A percentile compares a stretch with the other conserved stretches of the same genome.
These are phyloP conservation scores for Aspergillus chevalieri DNA, from an alignment of 2,329 filamentous ascomycete genomes.

Conservation along the genomic window DNA sequence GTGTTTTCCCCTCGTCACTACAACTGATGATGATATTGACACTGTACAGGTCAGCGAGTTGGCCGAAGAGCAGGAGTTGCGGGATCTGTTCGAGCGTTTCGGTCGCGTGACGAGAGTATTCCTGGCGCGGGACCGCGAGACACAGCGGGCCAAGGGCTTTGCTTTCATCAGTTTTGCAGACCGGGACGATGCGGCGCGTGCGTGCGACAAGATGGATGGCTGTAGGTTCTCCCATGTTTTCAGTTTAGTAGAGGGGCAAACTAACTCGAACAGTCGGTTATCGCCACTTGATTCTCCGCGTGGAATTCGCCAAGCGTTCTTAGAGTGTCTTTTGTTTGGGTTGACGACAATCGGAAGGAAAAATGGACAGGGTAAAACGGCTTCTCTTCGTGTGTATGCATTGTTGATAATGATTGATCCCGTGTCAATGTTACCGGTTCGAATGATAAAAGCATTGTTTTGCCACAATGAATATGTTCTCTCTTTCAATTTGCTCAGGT, in stretches of 20 bases:
- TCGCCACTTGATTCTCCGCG: constrained; percentile 47
- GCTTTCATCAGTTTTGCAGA: constrained; percentile 98
- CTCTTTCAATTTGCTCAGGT: too few relatives aligned
- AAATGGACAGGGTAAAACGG: not conserved
- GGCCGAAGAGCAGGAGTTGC: constrained; percentile 90
- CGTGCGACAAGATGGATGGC: constrained; percentile 96
- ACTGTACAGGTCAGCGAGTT: constrained; percentile 75
- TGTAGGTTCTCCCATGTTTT: constrained; percentile 50
- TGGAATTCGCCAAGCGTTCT: constrained; percentile 48
- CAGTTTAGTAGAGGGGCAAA: not conserved
- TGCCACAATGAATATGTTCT: too few relatives aligned
- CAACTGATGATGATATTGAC: not conserved
- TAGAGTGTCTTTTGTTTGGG: constrained; percentile 20
- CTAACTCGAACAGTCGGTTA: constrained; percentile 39
- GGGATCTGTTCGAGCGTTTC: constrained; percentile 96
- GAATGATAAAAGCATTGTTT: too few relatives aligned
- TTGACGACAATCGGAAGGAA: constrained; percentile 8
- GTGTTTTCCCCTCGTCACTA: constrained; percentile 32
- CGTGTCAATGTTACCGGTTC: too few relatives aligned
- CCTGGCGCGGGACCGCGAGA: constrained; percentile 95
- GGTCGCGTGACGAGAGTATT: constrained; percentile 96
- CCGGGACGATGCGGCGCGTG: constrained; percentile 79
- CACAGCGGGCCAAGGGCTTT: constrained; percentile 93
- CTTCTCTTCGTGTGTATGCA: not conserved
- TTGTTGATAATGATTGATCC: not conserved